phyloP scores from a whole-genome alignment of 805 yeast species.

The Isabelozyma gotoi region DNA sequence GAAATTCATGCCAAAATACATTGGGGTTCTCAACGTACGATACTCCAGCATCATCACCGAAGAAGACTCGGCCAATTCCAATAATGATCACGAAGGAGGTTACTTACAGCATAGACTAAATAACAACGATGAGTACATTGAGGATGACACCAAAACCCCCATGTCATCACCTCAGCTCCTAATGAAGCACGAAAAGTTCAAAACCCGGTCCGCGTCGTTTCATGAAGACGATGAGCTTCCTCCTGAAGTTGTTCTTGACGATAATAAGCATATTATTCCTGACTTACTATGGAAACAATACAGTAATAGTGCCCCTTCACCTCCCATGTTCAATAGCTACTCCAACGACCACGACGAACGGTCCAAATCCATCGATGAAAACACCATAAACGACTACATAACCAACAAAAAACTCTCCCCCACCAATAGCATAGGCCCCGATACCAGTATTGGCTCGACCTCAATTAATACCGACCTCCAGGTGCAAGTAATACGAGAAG shows the following conservation, averaged over 20 bases:
- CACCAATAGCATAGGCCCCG: background rate
- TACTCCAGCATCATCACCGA: slow-evolving; percentile 54
- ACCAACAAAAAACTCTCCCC: background rate
- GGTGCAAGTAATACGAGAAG: slow-evolving; percentile 38
- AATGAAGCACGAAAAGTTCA: background rate
- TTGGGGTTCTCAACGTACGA: slow-evolving; percentile 91
- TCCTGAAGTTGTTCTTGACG: slow-evolving; percentile 89
- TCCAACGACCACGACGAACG: background rate
- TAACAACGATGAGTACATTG: background rate
- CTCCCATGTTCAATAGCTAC: slow-evolving; percentile 5
- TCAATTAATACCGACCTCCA: slow-evolving; percentile 38
- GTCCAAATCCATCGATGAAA: background rate
- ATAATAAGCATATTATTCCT: slow-evolving; percentile 89
- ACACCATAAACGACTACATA: background rate
- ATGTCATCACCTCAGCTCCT: background rate
- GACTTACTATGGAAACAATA: slow-evolving; percentile 69
- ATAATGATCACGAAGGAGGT: background rate
- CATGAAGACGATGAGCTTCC: slow-evolving; percentile 31
- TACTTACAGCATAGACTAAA: background rate
- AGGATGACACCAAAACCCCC: background rate
- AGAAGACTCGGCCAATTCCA: slow-evolving; percentile 8
- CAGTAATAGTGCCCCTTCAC: slow-evolving; percentile 33
- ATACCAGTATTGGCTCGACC: slow-evolving; percentile 26
- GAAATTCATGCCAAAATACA: slow-evolving; percentile 87
- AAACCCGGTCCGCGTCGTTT: background rate